Evolutionary conservation across 345 rosid genomes (phyloP), one percentile per base, ranked within the genome.

Genomic region (Pistacia integerrima): DNA sequence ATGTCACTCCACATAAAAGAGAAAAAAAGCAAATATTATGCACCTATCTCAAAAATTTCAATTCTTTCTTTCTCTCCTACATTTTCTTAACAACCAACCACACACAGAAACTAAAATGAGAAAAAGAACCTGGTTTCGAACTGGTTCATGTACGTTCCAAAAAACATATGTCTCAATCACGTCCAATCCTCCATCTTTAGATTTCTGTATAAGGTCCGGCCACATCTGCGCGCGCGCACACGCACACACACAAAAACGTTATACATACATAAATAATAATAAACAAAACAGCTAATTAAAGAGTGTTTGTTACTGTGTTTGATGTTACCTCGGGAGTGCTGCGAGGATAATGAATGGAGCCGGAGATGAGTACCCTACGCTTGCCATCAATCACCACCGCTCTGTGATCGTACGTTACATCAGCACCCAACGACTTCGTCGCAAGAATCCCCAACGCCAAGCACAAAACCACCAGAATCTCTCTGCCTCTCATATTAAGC

Each of bases 281-380:
- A 64, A 20, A 10, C 25, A 17, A 38, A 55, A 60, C 11, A 10
- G 25, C 11, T 46, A 55, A 59, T 10, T 62, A 35, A 66, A 63
- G 41, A 30, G 5, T 64, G n/a, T 6, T 11, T 13, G 65, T 62
- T 5, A 30, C 44, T 0, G 28, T 12, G 51, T 30, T 46, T 11
- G 11, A 9, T 10, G 6, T 22, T 58, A 94, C 99, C 86, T 95
- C 94, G 2, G 96, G 93, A 49, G 97, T 89, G 74, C 99, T 95
- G 49, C 99, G 94, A 25, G 99, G 99, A 78, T 95, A 95, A 80
- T 95, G 99, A 83, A 95, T 93, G 73, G 99, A 90, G 35, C 99
- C 99, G 57, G 99, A 93, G 76, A 93, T 71, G 73, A 95, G 79
- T 74, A 95, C 83, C 63, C 90, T 84, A 65, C 96, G 84, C 67